A percentile compares a stretch with the other conserved stretches of the same genome.
Evolutionary conservation across 495 filamentous ascomycete genomes (phyloP).

Genomic region (Articulospora tetracladia): DNA sequence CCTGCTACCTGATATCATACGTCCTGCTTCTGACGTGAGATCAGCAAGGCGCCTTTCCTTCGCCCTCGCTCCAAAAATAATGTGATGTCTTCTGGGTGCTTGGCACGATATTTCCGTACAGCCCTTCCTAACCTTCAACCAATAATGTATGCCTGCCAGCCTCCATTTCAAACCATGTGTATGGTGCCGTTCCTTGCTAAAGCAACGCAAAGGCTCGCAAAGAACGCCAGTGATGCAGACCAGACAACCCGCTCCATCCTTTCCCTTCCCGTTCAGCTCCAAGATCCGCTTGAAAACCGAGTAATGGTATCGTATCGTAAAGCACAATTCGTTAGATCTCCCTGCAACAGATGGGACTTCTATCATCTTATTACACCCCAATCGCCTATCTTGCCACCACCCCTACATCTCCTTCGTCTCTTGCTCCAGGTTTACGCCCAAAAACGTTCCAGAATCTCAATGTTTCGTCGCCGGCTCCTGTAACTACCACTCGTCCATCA

Average conservation of each 20-base stretch:
- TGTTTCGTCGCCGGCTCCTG: conserved; percentile 94
- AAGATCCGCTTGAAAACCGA: neutral
- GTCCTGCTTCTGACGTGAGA: neutral
- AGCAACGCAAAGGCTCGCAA: neutral
- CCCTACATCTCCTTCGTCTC: conserved; percentile 38
- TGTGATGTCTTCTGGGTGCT: neutral
- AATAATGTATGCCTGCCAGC: neutral
- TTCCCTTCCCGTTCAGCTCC: neutral
- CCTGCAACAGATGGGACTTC: neutral
- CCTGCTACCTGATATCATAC: neutral
- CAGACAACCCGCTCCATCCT: neutral
- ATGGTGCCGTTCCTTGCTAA: neutral
- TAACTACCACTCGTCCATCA: conserved; percentile 89
- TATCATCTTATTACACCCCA: conserved; percentile 66
- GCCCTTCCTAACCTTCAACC: neutral
- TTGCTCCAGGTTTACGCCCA: conserved; percentile 55
- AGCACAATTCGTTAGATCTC: neutral
- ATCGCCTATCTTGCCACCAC: conserved; percentile 54
- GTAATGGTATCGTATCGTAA: neutral
- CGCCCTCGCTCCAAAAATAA: neutral
- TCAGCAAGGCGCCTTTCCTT: neutral
- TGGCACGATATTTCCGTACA: neutral
- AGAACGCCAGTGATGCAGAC: neutral
- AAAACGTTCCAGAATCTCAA: conserved; percentile 97
- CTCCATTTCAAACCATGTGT: neutral